These are phyloP conservation scores for Arabidopsis hybrid DNA, from an alignment of 441 rosid genomes.

Conservation along the genomic window DNA sequence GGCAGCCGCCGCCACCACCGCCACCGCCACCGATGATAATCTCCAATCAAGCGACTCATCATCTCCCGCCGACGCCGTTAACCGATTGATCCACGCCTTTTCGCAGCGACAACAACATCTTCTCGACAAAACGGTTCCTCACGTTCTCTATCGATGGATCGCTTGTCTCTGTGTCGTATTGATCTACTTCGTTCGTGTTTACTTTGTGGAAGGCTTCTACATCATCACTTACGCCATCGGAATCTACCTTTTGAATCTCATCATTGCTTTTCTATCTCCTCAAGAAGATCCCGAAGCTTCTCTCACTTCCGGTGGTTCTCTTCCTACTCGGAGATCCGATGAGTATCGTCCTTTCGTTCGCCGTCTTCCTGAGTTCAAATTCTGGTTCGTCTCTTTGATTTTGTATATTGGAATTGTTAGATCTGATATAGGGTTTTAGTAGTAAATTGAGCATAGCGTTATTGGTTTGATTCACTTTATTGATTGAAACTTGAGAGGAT, in stretches of 20 bases:
- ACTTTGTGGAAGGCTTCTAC: conserved; percentile 79
- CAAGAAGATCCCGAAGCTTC: conserved; percentile 79
- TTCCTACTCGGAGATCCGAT: conserved; percentile 86
- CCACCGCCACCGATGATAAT: conserved; percentile 42
- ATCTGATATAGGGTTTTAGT: conserved; percentile 22
- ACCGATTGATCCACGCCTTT: conserved; percentile 55
- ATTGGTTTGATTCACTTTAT: background rate
- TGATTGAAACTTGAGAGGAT: conserved; percentile 3
- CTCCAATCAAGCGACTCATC: conserved; percentile 46
- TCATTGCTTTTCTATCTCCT: conserved; percentile 85
- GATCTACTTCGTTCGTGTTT: conserved; percentile 79
- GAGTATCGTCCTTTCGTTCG: conserved; percentile 91
- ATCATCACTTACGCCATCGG: conserved; percentile 85
- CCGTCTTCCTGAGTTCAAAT: conserved; percentile 85
- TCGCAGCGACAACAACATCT: conserved; percentile 74
- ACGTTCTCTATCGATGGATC: conserved; percentile 74
- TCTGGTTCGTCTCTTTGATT: conserved; percentile 59
- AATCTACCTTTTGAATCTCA: conserved; percentile 71
- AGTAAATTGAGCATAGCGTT: background rate
- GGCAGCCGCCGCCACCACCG: background rate
- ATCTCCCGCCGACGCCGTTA: conserved; percentile 54
- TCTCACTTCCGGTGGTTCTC: conserved; percentile 55
- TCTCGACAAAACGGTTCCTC: conserved; percentile 81
- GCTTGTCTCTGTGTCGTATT: conserved; percentile 54
- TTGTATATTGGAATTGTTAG: background rate